Evolutionary conservation across 2,329 filamentous ascomycete genomes (phyloP).

Genomic region (Claviceps spartinae): DNA sequence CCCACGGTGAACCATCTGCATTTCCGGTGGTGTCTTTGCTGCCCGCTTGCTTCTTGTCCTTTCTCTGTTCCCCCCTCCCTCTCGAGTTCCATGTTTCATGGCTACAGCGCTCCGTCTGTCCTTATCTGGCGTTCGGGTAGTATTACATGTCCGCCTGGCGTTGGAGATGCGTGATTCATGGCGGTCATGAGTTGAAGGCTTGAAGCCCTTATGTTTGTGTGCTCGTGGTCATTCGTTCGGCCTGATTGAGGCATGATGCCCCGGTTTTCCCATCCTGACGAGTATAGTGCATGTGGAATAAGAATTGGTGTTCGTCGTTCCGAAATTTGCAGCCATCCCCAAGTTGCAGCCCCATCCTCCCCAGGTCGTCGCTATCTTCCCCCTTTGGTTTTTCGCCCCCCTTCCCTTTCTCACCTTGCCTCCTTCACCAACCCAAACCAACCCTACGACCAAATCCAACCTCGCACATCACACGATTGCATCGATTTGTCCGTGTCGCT

Average conservation of each 20-base stretch:
- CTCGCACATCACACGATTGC: conserved; percentile 16
- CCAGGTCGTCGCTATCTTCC: conserved; percentile 8
- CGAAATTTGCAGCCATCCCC: conserved; percentile 15
- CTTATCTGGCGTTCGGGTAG: neutral
- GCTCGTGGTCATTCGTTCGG: conserved; percentile 5
- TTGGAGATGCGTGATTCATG: conserved; percentile 6
- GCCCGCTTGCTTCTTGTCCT: neutral
- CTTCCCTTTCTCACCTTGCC: conserved; percentile 14
- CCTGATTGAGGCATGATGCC: conserved; percentile 9
- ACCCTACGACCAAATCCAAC: conserved; percentile 17
- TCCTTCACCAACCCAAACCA: conserved; percentile 21
- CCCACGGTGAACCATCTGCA: neutral
- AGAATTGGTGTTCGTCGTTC: conserved; percentile 8
- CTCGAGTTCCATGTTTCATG: conserved; percentile 4
- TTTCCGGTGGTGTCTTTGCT: neutral
- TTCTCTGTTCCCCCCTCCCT: neutral
- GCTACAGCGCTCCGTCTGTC: neutral
- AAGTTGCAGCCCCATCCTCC: conserved; percentile 10
- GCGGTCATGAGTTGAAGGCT: conserved; percentile 5
- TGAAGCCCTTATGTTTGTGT: conserved; percentile 4
- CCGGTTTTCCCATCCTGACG: conserved; percentile 9
- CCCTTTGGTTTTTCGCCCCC: conserved; percentile 10
- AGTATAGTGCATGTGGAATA: conserved; percentile 8
- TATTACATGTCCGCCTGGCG: neutral
- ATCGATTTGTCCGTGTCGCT: conserved; percentile 27